These are phyloP conservation scores for Neurospora discreta DNA, from an alignment of 495 filamentous ascomycete species.

Conservation along the genomic window DNA sequence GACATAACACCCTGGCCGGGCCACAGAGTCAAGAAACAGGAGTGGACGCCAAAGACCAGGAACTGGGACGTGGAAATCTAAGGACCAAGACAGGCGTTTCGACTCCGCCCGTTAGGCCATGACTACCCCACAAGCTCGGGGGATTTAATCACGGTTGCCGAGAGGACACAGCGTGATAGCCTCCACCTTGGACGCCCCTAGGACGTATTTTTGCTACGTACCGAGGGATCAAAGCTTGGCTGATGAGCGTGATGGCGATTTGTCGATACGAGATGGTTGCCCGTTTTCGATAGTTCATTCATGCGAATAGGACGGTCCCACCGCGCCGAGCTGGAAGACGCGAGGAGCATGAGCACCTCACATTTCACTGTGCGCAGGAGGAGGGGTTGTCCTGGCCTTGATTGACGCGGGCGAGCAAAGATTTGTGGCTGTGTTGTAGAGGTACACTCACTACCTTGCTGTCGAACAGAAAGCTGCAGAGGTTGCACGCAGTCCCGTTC, in stretches of 20 bases:
- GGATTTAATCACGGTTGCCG: background rate
- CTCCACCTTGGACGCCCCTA: background rate
- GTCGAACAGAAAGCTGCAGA: background rate
- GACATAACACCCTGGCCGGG: background rate
- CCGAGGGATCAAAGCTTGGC: background rate
- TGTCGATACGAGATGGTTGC: background rate
- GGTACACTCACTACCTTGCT: background rate
- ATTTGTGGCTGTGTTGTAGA: background rate
- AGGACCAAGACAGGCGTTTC: background rate
- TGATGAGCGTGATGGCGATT: background rate
- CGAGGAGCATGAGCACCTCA: background rate
- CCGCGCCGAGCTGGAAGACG: background rate
- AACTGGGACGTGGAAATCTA: background rate
- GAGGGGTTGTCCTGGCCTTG: background rate
- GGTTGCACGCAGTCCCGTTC: background rate
- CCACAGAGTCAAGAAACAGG: background rate
- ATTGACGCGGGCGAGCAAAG: background rate
- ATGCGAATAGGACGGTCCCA: background rate
- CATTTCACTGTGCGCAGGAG: background rate
- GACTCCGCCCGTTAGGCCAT: background rate
- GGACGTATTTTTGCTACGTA: background rate
- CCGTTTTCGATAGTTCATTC: background rate
- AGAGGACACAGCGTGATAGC: background rate
- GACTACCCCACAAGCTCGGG: background rate
- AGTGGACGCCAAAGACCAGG: background rate